Base-by-base conservation (phyloP, 2,329 filamentous ascomycete species). In the Fusarium sublunatum region DNA sequence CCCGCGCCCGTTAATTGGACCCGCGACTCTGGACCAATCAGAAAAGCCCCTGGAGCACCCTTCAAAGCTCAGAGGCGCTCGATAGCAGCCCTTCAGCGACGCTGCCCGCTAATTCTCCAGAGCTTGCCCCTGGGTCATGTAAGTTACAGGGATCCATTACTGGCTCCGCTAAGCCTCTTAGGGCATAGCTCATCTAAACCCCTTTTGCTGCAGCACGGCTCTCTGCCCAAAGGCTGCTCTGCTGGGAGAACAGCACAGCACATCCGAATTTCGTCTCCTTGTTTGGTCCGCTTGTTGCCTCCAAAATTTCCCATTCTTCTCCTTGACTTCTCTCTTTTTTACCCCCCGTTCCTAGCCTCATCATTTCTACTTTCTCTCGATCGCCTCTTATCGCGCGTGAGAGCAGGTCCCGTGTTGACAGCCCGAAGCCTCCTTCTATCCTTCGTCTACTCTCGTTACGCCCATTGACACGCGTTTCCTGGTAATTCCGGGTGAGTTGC, bases 351-450 rank as follows among this genome's bases (percentile, higher is more conserved):
- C 62, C 69, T 62, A 65, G 62, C 69, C 62, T 68, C 73, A 72
- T 76, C 75, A 76, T 76, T 75, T 74, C 73, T 75, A 74, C 73
- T 76, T 74, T 74, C 72, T 69, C 65, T 65, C 59, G 64, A 69
- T 70, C 67, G 67, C 65, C 57, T 54, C 53, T 53, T 58, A 58
- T 69, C 57, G 67, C 68, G 70, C 67, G 64, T 68, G 68, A 69
- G 70, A 71, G 66, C 48, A 55, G 67, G 68, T 64, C 51, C 54
- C 47, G 55, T 49, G 48, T 65, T 53, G 53, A 64, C 57, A 64
- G 45, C 22, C 51, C 50, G 66, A 64, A 68, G 64, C 58, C 64
- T 53, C 65, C 58, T 71, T 69, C 54, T 65, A 67, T 63, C 58
- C 63, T 65, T 70, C 63, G 55, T 66, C 62, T 70, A 67, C 68